Conservation (phyloP, 2,329 filamentous ascomycete genomes). For the Keithomyces neogunnii region DNA sequence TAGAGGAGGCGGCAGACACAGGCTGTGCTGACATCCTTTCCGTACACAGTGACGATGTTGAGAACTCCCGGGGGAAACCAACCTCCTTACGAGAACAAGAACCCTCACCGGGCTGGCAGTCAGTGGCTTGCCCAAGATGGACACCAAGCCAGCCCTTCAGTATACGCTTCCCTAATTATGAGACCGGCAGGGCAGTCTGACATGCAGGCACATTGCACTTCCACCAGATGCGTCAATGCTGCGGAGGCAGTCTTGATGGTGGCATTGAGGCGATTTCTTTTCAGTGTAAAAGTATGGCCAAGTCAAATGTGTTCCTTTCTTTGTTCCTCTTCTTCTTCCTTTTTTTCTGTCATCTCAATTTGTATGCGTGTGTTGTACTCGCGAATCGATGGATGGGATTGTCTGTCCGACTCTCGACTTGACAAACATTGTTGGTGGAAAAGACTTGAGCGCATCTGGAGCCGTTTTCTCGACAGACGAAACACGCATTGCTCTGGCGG, state of each 20-base stretch:
- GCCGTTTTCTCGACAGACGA: slow-evolving; percentile 18
- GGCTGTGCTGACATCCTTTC: slow-evolving; percentile 63
- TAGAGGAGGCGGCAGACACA: slow-evolving; percentile 32
- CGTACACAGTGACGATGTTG: slow-evolving; percentile 66
- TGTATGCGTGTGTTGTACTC: slow-evolving; percentile 13
- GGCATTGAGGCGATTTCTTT: slow-evolving; percentile 19
- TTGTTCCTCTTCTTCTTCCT: too few relatives aligned
- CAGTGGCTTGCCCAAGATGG: slow-evolving; percentile 44
- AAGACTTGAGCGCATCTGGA: slow-evolving; percentile 58
- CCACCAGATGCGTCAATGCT: slow-evolving; percentile 61
- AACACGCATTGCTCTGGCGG: not conserved
- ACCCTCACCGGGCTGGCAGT: slow-evolving; percentile 29
- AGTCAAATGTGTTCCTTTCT: not conserved
- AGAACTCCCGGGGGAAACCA: slow-evolving; percentile 66
- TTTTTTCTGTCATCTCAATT: too few relatives aligned
- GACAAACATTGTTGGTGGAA: slow-evolving; percentile 71
- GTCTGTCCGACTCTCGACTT: slow-evolving; percentile 45
- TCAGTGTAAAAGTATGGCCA: slow-evolving; percentile 16
- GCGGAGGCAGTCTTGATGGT: slow-evolving; percentile 49
- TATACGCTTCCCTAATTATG: slow-evolving; percentile 40
- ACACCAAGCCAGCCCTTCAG: slow-evolving; percentile 64
- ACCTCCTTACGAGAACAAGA: slow-evolving; percentile 59
- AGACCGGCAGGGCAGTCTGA: slow-evolving; percentile 32
- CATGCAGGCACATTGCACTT: slow-evolving; percentile 46
- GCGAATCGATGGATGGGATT: slow-evolving; percentile 51